Conservation (phyloP, 129 eudicot species). For the Artemisia tridentata region DNA sequence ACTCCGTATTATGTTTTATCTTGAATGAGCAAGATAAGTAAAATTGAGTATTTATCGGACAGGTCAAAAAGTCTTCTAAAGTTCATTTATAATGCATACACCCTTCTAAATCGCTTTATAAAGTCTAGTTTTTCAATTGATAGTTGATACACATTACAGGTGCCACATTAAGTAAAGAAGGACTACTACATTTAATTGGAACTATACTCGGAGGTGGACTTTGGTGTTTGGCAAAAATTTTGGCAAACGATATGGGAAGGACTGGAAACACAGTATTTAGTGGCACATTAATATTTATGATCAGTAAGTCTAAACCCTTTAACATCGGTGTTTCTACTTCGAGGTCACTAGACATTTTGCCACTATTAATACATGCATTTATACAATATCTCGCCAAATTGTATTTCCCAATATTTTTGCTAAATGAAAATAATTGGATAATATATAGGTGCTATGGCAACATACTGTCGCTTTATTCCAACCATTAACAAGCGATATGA, state of each 20-base stretch:
- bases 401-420: too few species aligned
- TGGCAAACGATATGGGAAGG: conserved; percentile 45
- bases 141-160: conserved; percentile 35
- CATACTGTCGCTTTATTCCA: conserved; percentile 54
- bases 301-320: conserved; percentile 33
- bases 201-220: conserved; percentile 21
- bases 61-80: too few species aligned
- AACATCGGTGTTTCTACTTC: background rate
- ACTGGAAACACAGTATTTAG: conserved; percentile 41
- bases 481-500: conserved; percentile 51
- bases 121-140: too few species aligned
- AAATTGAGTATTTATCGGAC: too few species aligned
- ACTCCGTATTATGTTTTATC: too few species aligned
- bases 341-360: too few species aligned
- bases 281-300: conserved; percentile 42
- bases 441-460: conserved; percentile 49
- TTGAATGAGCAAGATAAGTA: too few species aligned
- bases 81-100: too few species aligned
- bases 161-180: conserved; percentile 71
- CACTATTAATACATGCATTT: too few species aligned
- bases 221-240: conserved; percentile 51
- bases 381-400: background rate
- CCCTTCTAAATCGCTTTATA: too few species aligned
- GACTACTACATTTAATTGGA: conserved; percentile 50
- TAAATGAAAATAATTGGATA: background rate